A percentile compares a stretch with the other conserved stretches of the same genome.
Evolutionary conservation across 108 stramenopile genomes (phyloP).

Genomic region (Nitzschia putrida): DNA sequence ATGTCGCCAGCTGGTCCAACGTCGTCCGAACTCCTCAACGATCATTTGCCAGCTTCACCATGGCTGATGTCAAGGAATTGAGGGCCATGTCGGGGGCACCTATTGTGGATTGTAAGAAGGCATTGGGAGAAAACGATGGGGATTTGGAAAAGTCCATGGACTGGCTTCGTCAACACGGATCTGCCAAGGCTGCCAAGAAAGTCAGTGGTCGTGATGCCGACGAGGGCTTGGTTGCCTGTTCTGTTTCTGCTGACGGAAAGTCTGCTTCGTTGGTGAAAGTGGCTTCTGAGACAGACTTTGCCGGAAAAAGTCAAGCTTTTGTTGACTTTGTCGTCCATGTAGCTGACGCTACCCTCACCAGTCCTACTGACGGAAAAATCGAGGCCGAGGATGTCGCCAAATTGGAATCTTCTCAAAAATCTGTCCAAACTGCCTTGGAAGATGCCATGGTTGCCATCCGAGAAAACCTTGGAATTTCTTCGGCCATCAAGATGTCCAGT

Average conservation of each 20-base stretch:
- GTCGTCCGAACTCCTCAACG: not conserved
- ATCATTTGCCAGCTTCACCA: slow-evolving; percentile 21
- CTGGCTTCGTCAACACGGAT: slow-evolving; percentile 80
- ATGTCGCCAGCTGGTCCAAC: not conserved
- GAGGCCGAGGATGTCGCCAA: slow-evolving; percentile 34
- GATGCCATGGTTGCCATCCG: slow-evolving; percentile 82
- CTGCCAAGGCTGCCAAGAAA: slow-evolving; percentile 73
- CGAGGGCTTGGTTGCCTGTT: slow-evolving; percentile 72
- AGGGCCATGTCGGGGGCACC: slow-evolving; percentile 73
- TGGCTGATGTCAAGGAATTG: slow-evolving; percentile 58
- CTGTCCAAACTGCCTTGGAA: slow-evolving; percentile 49
- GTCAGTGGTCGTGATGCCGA: slow-evolving; percentile 62
- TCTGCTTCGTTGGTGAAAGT: slow-evolving; percentile 69
- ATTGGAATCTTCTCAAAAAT: slow-evolving; percentile 28
- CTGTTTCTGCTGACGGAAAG: slow-evolving; percentile 46
- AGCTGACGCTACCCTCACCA: slow-evolving; percentile 56
- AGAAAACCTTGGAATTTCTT: slow-evolving; percentile 65
- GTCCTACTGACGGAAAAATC: slow-evolving; percentile 23
- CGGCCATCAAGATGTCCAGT: slow-evolving; percentile 46
- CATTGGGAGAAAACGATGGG: slow-evolving; percentile 56
- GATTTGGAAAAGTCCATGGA: slow-evolving; percentile 62
- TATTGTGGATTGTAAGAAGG: slow-evolving; percentile 87
- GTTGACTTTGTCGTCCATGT: slow-evolving; percentile 62
- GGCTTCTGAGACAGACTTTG: slow-evolving; percentile 84
- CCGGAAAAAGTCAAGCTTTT: slow-evolving; percentile 58